Conservation (phyloP, 2,329 filamentous ascomycete species). For the Diaporthe sp. region DNA sequence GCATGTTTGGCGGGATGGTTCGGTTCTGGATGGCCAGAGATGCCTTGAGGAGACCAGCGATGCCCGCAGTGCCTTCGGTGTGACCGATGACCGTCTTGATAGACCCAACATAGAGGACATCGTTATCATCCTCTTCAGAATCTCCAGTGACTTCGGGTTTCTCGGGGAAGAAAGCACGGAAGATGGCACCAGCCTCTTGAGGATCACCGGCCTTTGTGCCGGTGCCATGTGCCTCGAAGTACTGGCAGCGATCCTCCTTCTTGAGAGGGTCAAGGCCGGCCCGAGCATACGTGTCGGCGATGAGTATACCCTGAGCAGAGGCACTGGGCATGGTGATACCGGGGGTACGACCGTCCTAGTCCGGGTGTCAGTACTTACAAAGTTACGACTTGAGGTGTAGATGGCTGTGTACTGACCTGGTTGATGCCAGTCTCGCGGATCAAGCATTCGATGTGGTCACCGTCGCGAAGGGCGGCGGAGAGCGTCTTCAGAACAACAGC, state of each 20-base stretch:
- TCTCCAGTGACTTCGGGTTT: neutral
- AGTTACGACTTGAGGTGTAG: neutral
- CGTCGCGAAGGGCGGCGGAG: slow-evolving; percentile 61
- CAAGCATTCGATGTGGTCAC: slow-evolving; percentile 55
- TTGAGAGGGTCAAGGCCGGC: slow-evolving; percentile 53
- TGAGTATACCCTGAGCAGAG: slow-evolving; percentile 55
- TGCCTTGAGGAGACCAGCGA: slow-evolving; percentile 57
- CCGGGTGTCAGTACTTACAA: neutral
- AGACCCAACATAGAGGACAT: slow-evolving; percentile 49
- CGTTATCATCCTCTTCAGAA: neutral
- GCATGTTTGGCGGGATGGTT: slow-evolving; percentile 53
- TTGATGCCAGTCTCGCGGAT: slow-evolving; percentile 60
- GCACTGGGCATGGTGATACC: slow-evolving; percentile 65
- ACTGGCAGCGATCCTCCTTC: slow-evolving; percentile 51
- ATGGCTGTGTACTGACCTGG: slow-evolving; percentile 46
- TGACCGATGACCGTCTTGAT: slow-evolving; percentile 57
- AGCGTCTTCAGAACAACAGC: slow-evolving; percentile 62
- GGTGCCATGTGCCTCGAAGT: slow-evolving; percentile 57
- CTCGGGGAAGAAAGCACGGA: slow-evolving; percentile 47
- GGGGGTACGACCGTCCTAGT: slow-evolving; percentile 55
- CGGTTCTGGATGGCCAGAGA: slow-evolving; percentile 53
- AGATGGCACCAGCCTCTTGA: slow-evolving; percentile 52
- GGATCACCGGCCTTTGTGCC: slow-evolving; percentile 45
- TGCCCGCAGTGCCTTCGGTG: slow-evolving; percentile 57
- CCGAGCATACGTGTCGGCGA: slow-evolving; percentile 54